Evolutionary conservation across 768 basidiomycete genomes (phyloP).

Genomic region (Harrya chromipes): DNA sequence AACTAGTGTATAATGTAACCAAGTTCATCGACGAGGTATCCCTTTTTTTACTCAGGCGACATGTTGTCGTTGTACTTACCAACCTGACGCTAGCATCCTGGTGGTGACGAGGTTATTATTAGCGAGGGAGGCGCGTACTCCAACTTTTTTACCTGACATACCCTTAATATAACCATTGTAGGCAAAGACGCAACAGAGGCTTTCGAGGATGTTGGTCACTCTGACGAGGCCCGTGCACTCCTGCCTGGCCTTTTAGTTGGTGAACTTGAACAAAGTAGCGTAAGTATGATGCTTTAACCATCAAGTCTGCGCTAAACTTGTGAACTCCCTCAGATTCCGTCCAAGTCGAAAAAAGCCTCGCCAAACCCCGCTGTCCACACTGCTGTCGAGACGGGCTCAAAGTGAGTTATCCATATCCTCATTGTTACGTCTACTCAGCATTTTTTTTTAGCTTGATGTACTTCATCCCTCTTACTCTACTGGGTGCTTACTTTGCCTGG

Average conservation of each 20-base stretch:
- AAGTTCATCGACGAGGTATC: slow-evolving; percentile 93
- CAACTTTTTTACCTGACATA: slow-evolving; percentile 1
- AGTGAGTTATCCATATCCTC: slow-evolving; percentile 40
- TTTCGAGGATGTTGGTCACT: slow-evolving; percentile 99
- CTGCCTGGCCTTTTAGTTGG: slow-evolving; percentile 79
- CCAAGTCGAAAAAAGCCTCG: slow-evolving; percentile 50
- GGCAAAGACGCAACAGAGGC: slow-evolving; percentile 96
- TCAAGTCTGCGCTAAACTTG: slow-evolving; percentile 2
- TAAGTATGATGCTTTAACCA: slow-evolving; percentile 34
- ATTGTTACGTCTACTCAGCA: not conserved
- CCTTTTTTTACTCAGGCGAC: slow-evolving; percentile 2
- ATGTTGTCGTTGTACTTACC: slow-evolving; percentile 6
- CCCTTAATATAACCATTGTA: slow-evolving; percentile 31
- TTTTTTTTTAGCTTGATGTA: slow-evolving; percentile 62
- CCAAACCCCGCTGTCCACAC: slow-evolving; percentile 38
- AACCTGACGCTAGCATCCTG: slow-evolving; percentile 67
- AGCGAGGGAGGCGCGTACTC: slow-evolving; percentile 78
- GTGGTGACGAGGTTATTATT: slow-evolving; percentile 96
- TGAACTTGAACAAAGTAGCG: slow-evolving; percentile 69
- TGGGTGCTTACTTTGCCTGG: slow-evolving; percentile 89
- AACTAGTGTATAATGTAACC: slow-evolving; percentile 85
- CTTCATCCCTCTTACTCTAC: slow-evolving; percentile 73
- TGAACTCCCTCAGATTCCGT: slow-evolving; percentile 38
- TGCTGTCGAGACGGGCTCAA: slow-evolving; percentile 66
- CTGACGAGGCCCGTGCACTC: slow-evolving; percentile 91